Evolutionary conservation across 2,329 filamentous ascomycete species (phyloP), one percentile per base, ranked within the genome.

Genomic region (Geosmithia flava): DNA sequence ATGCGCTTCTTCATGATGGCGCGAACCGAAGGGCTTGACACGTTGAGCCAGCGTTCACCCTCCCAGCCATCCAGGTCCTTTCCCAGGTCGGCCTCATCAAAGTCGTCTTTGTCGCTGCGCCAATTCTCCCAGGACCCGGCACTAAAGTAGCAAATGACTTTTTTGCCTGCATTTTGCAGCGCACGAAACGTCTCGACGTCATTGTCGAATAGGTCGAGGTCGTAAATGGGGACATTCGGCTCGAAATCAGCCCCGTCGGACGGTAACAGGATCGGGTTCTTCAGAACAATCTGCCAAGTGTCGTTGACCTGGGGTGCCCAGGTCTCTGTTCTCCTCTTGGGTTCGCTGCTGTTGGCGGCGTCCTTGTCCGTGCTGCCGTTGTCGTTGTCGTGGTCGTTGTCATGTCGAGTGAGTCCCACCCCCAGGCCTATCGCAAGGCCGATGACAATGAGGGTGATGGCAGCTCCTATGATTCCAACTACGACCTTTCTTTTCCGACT

Each of bases 91-190:
- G 62, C 59, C 1, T 67, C 52, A 7, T 65, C 57, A 57, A 86
- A 87, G 5, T 74, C 55, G 29, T 57, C 58, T 17, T 71, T 69
- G 58, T 87, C 84, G 1, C 70, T 62, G 3, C 83, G 72, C 66
- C 73, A 78, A 47, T 78, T 59, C 62, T 88, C 84, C 55, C 75
- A 85, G 7, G 77, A 81, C 1, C 84, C 84, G 0, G 81, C 82
- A 47, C 78, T 83, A 66, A 87, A 87, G 64, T 88, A 88, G 67
- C 84, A 88, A 50, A 87, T 81, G 48, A 86, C 76, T 52, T 75
- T 79, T 57, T 76, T 76, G 8, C 72, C 74, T 6, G 65, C 60
- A 46, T 74, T 76, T 49, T 72, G 67, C 59, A 82, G 79, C 13
- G 80, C 66, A 51, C 78, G 69, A 50, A 84, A 59, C 2, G 60